Evolutionary conservation across 1,139 yeast genomes (phyloP).

Genomic region (Kodamaea alishanica): DNA sequence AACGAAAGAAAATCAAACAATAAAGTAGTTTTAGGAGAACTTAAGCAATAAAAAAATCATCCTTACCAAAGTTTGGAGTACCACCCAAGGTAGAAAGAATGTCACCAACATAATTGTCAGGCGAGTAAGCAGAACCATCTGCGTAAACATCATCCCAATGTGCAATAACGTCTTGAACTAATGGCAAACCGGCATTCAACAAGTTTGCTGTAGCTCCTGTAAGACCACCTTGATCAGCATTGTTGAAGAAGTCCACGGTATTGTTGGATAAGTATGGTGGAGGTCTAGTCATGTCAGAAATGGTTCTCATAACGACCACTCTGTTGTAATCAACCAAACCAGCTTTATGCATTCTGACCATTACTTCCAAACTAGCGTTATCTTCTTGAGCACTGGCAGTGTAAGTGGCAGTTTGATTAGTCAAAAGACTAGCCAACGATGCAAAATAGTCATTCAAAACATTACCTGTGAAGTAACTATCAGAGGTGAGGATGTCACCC

Average conservation of each 20-base stretch:
- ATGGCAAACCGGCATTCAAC: conserved; percentile 53
- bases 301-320: conserved; percentile 59
- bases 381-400: conserved; percentile 69
- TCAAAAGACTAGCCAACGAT: conserved; percentile 45
- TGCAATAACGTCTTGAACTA: conserved; percentile 48
- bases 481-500: conserved; percentile 62
- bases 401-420: conserved; percentile 59
- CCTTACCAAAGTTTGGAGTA: conserved; percentile 16
- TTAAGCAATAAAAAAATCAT: conserved; percentile 11
- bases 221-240: conserved; percentile 51
- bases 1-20: too few relatives aligned
- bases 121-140: conserved; percentile 25
- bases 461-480: conserved; percentile 57
- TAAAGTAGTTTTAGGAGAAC: too few relatives aligned
- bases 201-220: conserved; percentile 49
- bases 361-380: conserved; percentile 60
- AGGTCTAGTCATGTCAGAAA: conserved; percentile 59
- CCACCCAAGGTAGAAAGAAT: conserved; percentile 50
- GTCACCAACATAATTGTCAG: conserved; percentile 60
- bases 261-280: conserved; percentile 43
- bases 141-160: conserved; percentile 51
- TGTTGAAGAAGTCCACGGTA: conserved; percentile 50
- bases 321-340: conserved; percentile 58
- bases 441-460: conserved; percentile 49
- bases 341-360: conserved; percentile 50